Evolutionary conservation across 352 stramenopile genomes (phyloP).

Genomic region (Globisporangium megalacanthum): DNA sequence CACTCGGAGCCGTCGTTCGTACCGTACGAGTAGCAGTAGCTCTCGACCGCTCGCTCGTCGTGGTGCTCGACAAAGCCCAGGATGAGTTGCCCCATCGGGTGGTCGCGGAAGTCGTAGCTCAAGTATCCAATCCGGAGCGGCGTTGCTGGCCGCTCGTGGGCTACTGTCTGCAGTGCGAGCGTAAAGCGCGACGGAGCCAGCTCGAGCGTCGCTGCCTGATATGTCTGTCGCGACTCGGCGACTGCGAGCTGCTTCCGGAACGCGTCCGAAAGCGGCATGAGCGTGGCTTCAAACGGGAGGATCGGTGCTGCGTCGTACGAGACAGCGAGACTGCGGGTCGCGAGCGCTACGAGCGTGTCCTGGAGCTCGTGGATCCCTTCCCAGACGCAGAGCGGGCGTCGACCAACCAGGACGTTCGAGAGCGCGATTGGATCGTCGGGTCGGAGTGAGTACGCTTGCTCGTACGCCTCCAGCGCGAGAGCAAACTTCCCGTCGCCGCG

Average conservation of each 20-base stretch:
- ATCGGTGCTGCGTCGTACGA: slow-evolving; percentile 14
- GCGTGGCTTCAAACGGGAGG: slow-evolving; percentile 67
- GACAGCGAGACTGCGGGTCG: slow-evolving; percentile 15
- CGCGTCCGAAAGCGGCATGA: slow-evolving; percentile 43
- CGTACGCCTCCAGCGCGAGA: slow-evolving; percentile 40
- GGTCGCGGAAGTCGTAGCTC: slow-evolving; percentile 89
- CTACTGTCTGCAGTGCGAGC: not conserved
- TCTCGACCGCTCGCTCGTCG: slow-evolving; percentile 33
- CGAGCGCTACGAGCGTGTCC: slow-evolving; percentile 27
- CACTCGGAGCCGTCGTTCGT: slow-evolving; percentile 62
- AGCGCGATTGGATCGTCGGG: slow-evolving; percentile 33
- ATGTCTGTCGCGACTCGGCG: slow-evolving; percentile 17
- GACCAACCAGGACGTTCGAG: slow-evolving; percentile 41
- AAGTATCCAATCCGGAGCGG: slow-evolving; percentile 81
- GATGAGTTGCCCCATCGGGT: slow-evolving; percentile 91
- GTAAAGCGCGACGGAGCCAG: slow-evolving; percentile 16
- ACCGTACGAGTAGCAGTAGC: slow-evolving; percentile 82
- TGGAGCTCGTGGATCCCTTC: slow-evolving; percentile 40
- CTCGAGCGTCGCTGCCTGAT: slow-evolving; percentile 34
- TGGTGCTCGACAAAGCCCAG: slow-evolving; percentile 80
- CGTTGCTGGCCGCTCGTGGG: slow-evolving; percentile 17
- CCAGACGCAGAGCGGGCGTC: slow-evolving; percentile 62
- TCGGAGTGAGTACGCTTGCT: slow-evolving; percentile 11
- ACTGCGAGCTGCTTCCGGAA: slow-evolving; percentile 45
- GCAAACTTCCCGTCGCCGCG: slow-evolving; percentile 34